A percentile compares a stretch with the other conserved stretches of the same genome.
Evolutionary conservation across 805 yeast genomes (phyloP).

Genomic region (Sugiyamaella chiloensis): DNA sequence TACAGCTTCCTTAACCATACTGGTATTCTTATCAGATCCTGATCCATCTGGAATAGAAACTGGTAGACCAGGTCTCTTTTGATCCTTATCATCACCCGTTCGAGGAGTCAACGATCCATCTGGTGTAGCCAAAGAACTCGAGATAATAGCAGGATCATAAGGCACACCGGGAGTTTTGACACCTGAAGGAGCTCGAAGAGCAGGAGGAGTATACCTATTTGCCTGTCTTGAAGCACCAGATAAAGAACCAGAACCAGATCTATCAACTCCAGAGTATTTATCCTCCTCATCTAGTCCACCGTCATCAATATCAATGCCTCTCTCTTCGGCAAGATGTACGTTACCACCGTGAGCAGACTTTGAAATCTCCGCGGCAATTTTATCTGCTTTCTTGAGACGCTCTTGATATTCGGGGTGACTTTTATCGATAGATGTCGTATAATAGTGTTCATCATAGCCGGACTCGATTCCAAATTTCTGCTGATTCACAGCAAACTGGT

Average conservation of each 20-base stretch:
- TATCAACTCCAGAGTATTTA: conserved; percentile 86
- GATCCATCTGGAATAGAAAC: neutral
- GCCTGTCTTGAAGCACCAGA: conserved; percentile 1
- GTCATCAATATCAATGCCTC: conserved; percentile 74
- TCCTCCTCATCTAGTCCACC: conserved; percentile 93
- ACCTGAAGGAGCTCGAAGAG: conserved; percentile 28
- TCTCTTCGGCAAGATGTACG: conserved; percentile 85
- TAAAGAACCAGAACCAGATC: conserved; percentile 30
- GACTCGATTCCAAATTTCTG: conserved; percentile 85
- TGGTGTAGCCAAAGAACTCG: conserved; percentile 31
- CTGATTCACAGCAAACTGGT: conserved; percentile 91
- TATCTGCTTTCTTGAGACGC: conserved; percentile 67
- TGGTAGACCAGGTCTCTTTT: neutral
- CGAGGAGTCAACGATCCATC: conserved; percentile 15
- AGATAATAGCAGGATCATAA: conserved; percentile 64
- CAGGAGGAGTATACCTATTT: conserved; percentile 26
- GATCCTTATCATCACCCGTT: neutral
- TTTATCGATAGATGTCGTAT: conserved; percentile 75
- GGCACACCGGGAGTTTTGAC: conserved; percentile 34
- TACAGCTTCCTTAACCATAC: conserved; percentile 29
- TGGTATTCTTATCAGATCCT: neutral
- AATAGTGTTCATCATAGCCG: conserved; percentile 77
- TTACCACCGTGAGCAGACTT: conserved; percentile 60
- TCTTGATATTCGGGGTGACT: conserved; percentile 68
- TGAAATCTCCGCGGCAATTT: conserved; percentile 81